Evolutionary conservation across 176 grass and related monocot genomes (phyloP).

Genomic region (Phyllostachys edulis): DNA sequence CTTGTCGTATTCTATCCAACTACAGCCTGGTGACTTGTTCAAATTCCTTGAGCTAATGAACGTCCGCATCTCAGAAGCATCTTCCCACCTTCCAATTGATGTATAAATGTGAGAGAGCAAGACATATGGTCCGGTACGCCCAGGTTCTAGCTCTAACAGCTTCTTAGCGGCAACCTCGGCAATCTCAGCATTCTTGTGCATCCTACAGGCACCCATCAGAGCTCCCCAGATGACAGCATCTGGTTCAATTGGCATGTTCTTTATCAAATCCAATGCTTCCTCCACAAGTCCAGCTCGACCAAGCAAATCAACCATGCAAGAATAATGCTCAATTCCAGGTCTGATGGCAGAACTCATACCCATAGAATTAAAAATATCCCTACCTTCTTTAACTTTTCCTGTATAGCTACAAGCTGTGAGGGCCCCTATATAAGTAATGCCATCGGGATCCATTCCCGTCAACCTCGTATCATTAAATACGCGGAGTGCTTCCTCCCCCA

Average conservation of each 20-base stretch:
- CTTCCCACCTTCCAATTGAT: constrained; percentile 69
- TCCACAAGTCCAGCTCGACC: constrained; percentile 58
- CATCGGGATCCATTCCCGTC: constrained; percentile 49
- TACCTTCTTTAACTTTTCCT: constrained; percentile 71
- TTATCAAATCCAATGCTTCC: constrained; percentile 69
- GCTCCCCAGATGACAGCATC: constrained; percentile 82
- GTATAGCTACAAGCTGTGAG: constrained; percentile 80
- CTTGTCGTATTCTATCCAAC: constrained; percentile 74
- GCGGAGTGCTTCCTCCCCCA: constrained; percentile 67
- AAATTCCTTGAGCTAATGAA: constrained; percentile 72
- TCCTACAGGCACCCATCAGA: constrained; percentile 73
- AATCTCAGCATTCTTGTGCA: constrained; percentile 72
- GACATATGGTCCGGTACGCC: constrained; percentile 64
- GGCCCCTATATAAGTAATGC: constrained; percentile 73
- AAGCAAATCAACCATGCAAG: constrained; percentile 81
- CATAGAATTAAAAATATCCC: constrained; percentile 61
- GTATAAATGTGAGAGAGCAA: constrained; percentile 79
- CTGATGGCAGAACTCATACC: constrained; percentile 35
- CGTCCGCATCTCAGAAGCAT: constrained; percentile 59
- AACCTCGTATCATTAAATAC: constrained; percentile 59
- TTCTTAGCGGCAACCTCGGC: constrained; percentile 74
- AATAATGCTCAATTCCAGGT: constrained; percentile 63
- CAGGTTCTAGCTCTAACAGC: constrained; percentile 62
- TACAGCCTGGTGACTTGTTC: constrained; percentile 72
- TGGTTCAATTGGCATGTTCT: constrained; percentile 53